Evolutionary conservation across 108 stramenopile genomes (phyloP).

Genomic region (Epipyxis sp.): DNA sequence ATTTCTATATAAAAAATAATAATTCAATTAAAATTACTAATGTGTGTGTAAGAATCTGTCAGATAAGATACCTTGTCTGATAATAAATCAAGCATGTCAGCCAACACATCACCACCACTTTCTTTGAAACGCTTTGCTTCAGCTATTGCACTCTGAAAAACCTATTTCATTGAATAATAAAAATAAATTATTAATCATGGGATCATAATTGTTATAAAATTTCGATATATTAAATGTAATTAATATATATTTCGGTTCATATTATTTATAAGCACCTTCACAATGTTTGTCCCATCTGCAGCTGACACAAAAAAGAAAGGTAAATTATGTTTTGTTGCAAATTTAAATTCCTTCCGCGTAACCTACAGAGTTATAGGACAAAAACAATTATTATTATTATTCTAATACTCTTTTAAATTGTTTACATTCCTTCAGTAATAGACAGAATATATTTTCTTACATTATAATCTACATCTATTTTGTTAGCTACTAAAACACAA

Average conservation of each 20-base stretch:
- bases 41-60: no score
- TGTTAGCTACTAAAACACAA: constrained; percentile 71
- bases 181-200: no score
- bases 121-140: constrained; percentile 27
- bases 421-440: neutral
- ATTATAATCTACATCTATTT: constrained; percentile 73
- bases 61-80: no score
- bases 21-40: no score
- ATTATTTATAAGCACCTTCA: constrained; percentile 39
- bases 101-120: constrained; percentile 26
- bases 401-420: no score
- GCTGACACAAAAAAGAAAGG: constrained; percentile 74
- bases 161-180: no score
- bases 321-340: constrained; percentile 65
- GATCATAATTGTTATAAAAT: no score
- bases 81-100: constrained; percentile 20
- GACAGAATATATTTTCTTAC: constrained; percentile 17
- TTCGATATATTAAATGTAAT: no score
- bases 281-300: constrained; percentile 80
- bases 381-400: no score
- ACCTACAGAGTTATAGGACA: constrained; percentile 55
- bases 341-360: constrained; percentile 74
- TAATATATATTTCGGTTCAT: no score
- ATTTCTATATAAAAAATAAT: no score
- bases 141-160: constrained; percentile 15